Conservation (phyloP, 2,329 filamentous ascomycete genomes). For the Fusarium drepaniforme region DNA sequence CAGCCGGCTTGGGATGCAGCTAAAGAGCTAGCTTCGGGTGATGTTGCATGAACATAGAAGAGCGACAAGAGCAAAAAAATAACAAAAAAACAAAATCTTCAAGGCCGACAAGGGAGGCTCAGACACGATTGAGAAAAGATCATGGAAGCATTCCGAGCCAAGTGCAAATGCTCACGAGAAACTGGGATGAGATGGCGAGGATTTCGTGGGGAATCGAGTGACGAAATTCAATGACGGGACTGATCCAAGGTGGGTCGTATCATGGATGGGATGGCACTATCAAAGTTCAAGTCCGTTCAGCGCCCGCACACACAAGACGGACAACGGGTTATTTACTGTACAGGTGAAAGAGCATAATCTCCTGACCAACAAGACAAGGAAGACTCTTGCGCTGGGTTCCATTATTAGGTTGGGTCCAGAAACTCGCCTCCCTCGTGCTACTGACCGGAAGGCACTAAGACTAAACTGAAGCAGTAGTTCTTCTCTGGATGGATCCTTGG, state of each 20-base stretch:
- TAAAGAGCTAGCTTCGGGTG: constrained; percentile 20
- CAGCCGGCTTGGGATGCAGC: constrained; percentile 26
- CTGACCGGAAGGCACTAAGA: background rate
- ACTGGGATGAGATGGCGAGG: constrained; percentile 25
- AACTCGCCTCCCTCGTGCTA: background rate
- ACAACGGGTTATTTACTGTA: background rate
- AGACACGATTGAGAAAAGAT: constrained; percentile 21
- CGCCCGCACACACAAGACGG: constrained; percentile 20
- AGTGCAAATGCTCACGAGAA: constrained; percentile 22
- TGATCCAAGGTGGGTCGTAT: constrained; percentile 38
- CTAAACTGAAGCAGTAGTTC: constrained; percentile 3
- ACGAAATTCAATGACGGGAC: constrained; percentile 42
- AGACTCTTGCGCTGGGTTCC: background rate
- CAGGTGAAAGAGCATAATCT: background rate
- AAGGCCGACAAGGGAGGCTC: constrained; percentile 19
- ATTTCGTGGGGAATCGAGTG: constrained; percentile 43
- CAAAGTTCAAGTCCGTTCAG: constrained; percentile 27
- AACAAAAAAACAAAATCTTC: background rate
- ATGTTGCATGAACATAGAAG: constrained; percentile 34
- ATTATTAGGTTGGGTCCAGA: background rate
- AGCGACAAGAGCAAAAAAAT: constrained; percentile 1
- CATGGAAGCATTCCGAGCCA: constrained; percentile 38
- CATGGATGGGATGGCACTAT: constrained; percentile 39
- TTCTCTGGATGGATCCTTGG: constrained; percentile 30
- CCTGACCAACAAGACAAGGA: background rate